These are phyloP conservation scores for Proliferodiscus dingleyae DNA, from an alignment of 2,329 filamentous ascomycete species.

Conservation along the genomic window DNA sequence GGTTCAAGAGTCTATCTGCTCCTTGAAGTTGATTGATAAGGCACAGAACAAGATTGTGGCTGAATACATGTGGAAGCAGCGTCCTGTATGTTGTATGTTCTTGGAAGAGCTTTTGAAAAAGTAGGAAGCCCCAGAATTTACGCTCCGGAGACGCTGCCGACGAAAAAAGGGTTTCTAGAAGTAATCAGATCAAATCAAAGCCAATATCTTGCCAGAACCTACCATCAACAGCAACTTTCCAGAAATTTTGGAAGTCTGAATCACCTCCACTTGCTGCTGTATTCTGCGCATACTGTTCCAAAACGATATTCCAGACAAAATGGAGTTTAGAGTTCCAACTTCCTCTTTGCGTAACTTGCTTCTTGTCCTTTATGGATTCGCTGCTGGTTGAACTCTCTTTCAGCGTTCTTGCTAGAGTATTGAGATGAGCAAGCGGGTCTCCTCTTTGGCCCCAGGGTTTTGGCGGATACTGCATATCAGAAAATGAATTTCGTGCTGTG, in stretches of 20 bases:
- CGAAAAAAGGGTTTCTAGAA: slow-evolving; percentile 73
- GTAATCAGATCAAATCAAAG: slow-evolving; percentile 11
- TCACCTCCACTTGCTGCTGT: slow-evolving; percentile 26
- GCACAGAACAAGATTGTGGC: slow-evolving; percentile 75
- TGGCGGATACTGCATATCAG: slow-evolving; percentile 57
- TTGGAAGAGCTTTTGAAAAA: slow-evolving; percentile 72
- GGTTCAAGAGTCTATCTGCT: slow-evolving; percentile 73
- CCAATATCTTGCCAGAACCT: slow-evolving; percentile 30
- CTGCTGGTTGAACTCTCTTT: slow-evolving; percentile 63
- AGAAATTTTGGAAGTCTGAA: slow-evolving; percentile 67
- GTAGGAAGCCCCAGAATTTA: slow-evolving; percentile 86
- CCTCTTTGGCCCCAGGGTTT: slow-evolving; percentile 65
- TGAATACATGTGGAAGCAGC: slow-evolving; percentile 62
- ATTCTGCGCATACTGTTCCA: slow-evolving; percentile 47
- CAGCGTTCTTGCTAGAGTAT: slow-evolving; percentile 68
- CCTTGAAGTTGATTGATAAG: slow-evolving; percentile 78
- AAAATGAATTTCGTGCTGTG: slow-evolving; percentile 58
- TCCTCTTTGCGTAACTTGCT: slow-evolving; percentile 47
- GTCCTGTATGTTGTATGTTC: slow-evolving; percentile 43
- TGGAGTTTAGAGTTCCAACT: slow-evolving; percentile 77
- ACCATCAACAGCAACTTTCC: slow-evolving; percentile 84
- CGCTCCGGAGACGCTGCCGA: slow-evolving; percentile 77
- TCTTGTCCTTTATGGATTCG: slow-evolving; percentile 23
- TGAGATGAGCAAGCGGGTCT: slow-evolving; percentile 69
- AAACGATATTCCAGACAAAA: slow-evolving; percentile 80